These are phyloP conservation scores for Endocladia muricata DNA, from an alignment of 31 red algal species.

Conservation along the genomic window DNA sequence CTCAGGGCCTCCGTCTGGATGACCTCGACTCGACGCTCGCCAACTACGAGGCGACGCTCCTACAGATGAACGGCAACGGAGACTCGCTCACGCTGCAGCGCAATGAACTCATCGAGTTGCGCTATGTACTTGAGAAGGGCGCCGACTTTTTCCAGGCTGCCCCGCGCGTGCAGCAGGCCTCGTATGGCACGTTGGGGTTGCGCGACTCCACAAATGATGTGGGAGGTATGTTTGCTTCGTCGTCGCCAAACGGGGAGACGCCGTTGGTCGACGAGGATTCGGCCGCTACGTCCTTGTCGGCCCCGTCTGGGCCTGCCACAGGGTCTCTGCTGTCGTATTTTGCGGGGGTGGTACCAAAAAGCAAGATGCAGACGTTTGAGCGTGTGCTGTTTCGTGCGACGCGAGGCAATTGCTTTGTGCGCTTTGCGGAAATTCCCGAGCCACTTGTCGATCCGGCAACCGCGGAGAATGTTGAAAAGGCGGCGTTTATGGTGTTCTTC, in stretches of 20 bases:
- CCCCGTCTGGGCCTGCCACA: constrained; percentile 19
- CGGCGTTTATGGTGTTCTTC: constrained; percentile 89
- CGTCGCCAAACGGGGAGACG: constrained; percentile 6
- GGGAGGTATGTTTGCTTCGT: constrained; percentile 23
- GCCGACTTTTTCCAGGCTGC: constrained; percentile 69
- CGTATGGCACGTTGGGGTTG: constrained; percentile 60
- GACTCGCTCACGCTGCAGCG: constrained; percentile 57
- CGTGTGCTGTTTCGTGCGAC: constrained; percentile 87
- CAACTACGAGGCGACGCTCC: constrained; percentile 55
- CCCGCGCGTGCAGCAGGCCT: constrained; percentile 40
- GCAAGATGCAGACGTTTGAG: constrained; percentile 61
- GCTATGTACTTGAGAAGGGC: constrained; percentile 84
- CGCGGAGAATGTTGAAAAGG: constrained; percentile 64
- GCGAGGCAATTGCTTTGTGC: constrained; percentile 83
- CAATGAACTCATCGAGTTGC: constrained; percentile 73
- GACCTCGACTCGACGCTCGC: constrained; percentile 66
- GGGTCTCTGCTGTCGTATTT: constrained; percentile 73
- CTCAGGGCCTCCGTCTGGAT: constrained; percentile 41
- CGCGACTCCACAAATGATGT: constrained; percentile 31
- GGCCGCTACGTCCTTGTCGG: constrained; percentile 6
- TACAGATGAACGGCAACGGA: constrained; percentile 82
- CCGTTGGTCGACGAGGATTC: constrained; percentile 26
- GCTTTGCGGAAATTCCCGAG: constrained; percentile 76
- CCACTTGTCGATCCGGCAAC: constrained; percentile 58
- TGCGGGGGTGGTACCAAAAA: constrained; percentile 72